Evolutionary conservation across 78 protist genomes (phyloP).

Genomic region (Protostelium mycophagum): DNA sequence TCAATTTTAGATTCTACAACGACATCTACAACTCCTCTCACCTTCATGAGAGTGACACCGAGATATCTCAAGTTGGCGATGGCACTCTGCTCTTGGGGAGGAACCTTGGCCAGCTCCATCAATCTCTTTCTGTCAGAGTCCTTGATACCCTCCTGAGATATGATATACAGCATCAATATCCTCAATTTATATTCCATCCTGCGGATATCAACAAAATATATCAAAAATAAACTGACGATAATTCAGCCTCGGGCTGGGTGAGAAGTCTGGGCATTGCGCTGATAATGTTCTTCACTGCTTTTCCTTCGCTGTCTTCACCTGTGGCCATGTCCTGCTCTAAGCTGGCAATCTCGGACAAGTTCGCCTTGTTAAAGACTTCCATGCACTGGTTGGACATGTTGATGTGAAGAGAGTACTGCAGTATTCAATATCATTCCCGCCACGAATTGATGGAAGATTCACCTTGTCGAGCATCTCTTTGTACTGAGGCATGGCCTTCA

Average conservation of each 20-base stretch:
- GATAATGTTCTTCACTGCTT: conserved; percentile 26
- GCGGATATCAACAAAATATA: background rate
- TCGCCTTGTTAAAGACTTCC: conserved; percentile 19
- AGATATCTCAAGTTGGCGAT: conserved; percentile 42
- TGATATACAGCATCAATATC: conserved; percentile 59
- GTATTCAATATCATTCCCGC: background rate
- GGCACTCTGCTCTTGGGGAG: conserved; percentile 40
- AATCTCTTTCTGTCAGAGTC: conserved; percentile 35
- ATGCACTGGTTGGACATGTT: conserved; percentile 59
- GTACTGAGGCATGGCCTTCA: conserved; percentile 75
- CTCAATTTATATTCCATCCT: conserved; percentile 36
- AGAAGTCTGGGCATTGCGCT: conserved; percentile 20
- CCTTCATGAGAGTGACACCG: conserved; percentile 56
- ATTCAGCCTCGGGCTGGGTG: conserved; percentile 12
- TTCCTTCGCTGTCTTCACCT: conserved; percentile 56
- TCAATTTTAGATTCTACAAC: too few relatives aligned
- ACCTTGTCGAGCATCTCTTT: conserved; percentile 64
- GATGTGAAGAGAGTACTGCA: conserved; percentile 68
- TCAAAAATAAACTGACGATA: background rate
- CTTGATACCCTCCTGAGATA: conserved; percentile 72
- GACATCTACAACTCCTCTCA: too few relatives aligned
- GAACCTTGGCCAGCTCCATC: conserved; percentile 44
- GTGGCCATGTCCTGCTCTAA: conserved; percentile 76
- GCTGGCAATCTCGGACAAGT: conserved; percentile 46
- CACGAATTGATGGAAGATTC: background rate